Percentiles rank a stretch among this genome's conserved stretches.
phyloP scores from a whole-genome alignment of 164 flowering plant genomes.

The Macadamia tetraphylla region DNA sequence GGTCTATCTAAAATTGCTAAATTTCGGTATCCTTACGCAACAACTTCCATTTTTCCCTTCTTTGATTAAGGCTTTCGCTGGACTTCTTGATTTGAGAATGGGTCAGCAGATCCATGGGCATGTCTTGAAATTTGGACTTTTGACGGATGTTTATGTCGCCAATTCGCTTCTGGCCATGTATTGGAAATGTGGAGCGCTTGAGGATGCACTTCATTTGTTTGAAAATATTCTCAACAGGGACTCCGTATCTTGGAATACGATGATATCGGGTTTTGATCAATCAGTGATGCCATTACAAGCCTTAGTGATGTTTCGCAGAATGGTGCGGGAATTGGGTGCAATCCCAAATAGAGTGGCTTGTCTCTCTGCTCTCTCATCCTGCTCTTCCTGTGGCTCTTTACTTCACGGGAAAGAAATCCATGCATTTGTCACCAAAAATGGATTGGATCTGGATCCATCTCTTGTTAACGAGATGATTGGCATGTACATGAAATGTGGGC shows the following conservation, averaged over 20 bases:
- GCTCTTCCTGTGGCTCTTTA: constrained; percentile 23
- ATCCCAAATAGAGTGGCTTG: constrained; percentile 29
- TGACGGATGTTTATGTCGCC: constrained; percentile 22
- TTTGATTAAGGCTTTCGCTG: constrained; percentile 49
- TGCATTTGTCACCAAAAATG: constrained; percentile 26
- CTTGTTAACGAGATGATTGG: constrained; percentile 31
- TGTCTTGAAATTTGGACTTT: constrained; percentile 30
- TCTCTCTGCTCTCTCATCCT: constrained; percentile 30
- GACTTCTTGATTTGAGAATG: constrained; percentile 19
- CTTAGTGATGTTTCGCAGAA: constrained; percentile 19
- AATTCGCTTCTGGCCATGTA: constrained; percentile 32
- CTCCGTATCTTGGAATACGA: constrained; percentile 37
- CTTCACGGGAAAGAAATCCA: constrained; percentile 37
- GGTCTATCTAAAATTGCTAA: constrained; percentile 26
- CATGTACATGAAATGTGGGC: constrained; percentile 46
- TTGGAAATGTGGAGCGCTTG: constrained; percentile 29
- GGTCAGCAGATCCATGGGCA: constrained; percentile 39
- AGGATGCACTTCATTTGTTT: constrained; percentile 30
- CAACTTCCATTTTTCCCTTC: constrained; percentile 31
- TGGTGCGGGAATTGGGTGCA: constrained; percentile 23
- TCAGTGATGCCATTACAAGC: constrained; percentile 18
- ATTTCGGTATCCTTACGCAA: constrained; percentile 19
- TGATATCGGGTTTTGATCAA: constrained; percentile 36
- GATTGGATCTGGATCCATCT: constrained; percentile 25
- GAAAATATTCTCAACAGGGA: constrained; percentile 34